These are phyloP conservation scores for Raphanus raphanistrum DNA, from an alignment of 345 rosid genomes.

Conservation along the genomic window DNA sequence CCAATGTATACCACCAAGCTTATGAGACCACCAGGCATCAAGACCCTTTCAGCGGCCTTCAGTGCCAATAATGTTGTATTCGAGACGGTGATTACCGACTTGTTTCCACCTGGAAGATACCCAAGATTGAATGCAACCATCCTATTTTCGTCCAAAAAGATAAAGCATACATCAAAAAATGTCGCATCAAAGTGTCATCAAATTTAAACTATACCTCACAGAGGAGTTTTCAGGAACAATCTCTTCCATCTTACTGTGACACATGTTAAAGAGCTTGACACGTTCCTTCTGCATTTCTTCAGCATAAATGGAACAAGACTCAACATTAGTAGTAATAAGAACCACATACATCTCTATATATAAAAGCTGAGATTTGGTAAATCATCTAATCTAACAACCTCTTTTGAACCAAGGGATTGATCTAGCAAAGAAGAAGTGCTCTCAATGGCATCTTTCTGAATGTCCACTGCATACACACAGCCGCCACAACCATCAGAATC, in stretches of 20 bases:
- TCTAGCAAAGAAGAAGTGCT: conserved; percentile 57
- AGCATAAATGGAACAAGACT: conserved; percentile 22
- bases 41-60: conserved; percentile 63
- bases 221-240: conserved; percentile 50
- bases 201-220: conserved; percentile 52
- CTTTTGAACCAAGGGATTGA: conserved; percentile 46
- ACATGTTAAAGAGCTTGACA: conserved; percentile 61
- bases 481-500: conserved; percentile 49
- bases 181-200: background rate
- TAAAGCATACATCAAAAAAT: background rate
- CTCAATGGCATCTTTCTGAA: conserved; percentile 66
- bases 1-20: conserved; percentile 81
- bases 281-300: conserved; percentile 60
- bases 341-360: background rate
- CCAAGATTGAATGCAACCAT: conserved; percentile 93
- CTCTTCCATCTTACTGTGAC: conserved; percentile 86
- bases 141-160: conserved; percentile 39
- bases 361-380: background rate
- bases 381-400: conserved; percentile 60
- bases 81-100: conserved; percentile 56
- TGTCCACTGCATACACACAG: conserved; percentile 75
- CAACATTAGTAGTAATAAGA: background rate
- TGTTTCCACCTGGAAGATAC: conserved; percentile 90
- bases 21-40: conserved; percentile 71
- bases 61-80: conserved; percentile 65